phyloP scores from a whole-genome alignment of 768 basidiomycete genomes.

The Hypholoma fasciculare region DNA sequence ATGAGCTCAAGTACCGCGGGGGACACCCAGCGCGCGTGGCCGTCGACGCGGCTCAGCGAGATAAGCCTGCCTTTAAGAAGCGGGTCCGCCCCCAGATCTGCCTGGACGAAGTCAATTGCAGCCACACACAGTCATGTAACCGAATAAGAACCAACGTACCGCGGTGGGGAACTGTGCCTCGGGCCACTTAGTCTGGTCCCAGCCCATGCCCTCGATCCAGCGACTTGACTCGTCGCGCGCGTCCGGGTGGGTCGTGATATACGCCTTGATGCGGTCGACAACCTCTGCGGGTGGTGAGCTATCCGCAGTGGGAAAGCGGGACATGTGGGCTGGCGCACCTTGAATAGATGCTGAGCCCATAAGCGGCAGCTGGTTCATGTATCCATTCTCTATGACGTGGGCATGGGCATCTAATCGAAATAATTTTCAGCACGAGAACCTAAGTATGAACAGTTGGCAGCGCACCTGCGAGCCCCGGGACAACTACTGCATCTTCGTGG shows the following conservation, averaged over 20 bases:
- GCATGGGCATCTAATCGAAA: slow-evolving; percentile 68
- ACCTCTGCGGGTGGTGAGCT: slow-evolving; percentile 46
- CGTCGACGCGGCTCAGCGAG: slow-evolving; percentile 75
- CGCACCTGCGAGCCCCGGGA: slow-evolving; percentile 74
- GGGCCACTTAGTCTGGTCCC: slow-evolving; percentile 89
- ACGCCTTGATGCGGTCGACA: slow-evolving; percentile 55
- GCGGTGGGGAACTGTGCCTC: slow-evolving; percentile 68
- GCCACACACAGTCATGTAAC: not conserved
- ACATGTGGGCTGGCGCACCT: slow-evolving; percentile 39
- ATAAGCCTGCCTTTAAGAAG: slow-evolving; percentile 71
- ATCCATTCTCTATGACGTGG: slow-evolving; percentile 75
- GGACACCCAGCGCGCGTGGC: slow-evolving; percentile 88
- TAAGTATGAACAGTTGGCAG: not conserved
- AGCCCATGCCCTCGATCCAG: slow-evolving; percentile 89
- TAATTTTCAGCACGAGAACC: not conserved
- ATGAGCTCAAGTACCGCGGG: slow-evolving; percentile 66
- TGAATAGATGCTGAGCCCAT: slow-evolving; percentile 55
- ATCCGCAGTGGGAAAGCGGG: not conserved
- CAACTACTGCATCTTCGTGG: slow-evolving; percentile 30
- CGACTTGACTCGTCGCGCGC: slow-evolving; percentile 47
- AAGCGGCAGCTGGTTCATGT: slow-evolving; percentile 65
- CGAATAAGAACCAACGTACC: slow-evolving; percentile 36
- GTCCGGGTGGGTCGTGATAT: slow-evolving; percentile 59
- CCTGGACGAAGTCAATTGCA: slow-evolving; percentile 35
- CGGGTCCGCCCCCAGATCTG: slow-evolving; percentile 71